Evolutionary conservation across 2,329 filamentous ascomycete genomes (phyloP).

Genomic region (Aspergillus terreus): DNA sequence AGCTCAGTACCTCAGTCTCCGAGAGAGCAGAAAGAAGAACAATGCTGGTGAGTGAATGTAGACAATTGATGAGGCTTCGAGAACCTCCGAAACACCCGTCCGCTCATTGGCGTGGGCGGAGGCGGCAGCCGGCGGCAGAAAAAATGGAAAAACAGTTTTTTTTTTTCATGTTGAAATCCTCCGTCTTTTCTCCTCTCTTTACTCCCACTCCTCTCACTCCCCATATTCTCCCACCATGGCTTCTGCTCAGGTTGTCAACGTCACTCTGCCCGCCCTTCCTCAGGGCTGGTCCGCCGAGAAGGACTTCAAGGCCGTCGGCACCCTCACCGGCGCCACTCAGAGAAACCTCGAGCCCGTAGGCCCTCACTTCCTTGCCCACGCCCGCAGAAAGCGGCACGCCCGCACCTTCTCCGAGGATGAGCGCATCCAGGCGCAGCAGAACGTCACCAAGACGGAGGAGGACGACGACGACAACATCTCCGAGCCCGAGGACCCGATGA

Average conservation of each 20-base stretch:
- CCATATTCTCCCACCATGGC: conserved; percentile 52
- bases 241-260: conserved; percentile 45
- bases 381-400: conserved; percentile 87
- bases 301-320: conserved; percentile 81
- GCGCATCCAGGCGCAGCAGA: conserved; percentile 90
- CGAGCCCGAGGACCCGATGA: conserved; percentile 87
- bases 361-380: conserved; percentile 95
- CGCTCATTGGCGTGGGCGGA: conserved; percentile 23
- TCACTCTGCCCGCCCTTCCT: conserved; percentile 67
- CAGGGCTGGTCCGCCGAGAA: conserved; percentile 78
- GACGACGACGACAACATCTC: conserved; percentile 87
- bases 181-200: conserved; percentile 13
- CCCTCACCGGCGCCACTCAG: conserved; percentile 72
- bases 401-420: conserved; percentile 99
- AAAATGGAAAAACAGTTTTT: conserved; percentile 31
- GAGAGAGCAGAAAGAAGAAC: too few species aligned
- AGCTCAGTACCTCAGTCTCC: too few species aligned
- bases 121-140: conserved; percentile 32
- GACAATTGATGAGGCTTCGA: conserved; percentile 5
- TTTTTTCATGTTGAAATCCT: conserved; percentile 4
- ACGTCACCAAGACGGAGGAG: conserved; percentile 91
- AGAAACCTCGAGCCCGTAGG: conserved; percentile 93
- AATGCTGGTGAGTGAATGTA: not conserved
- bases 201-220: conserved; percentile 2
- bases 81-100: conserved; percentile 21